A percentile compares a stretch with the other conserved stretches of the same genome.
Evolutionary conservation across 768 basidiomycete genomes (phyloP).

Genomic region (Coprinopsis strossmayeri): DNA sequence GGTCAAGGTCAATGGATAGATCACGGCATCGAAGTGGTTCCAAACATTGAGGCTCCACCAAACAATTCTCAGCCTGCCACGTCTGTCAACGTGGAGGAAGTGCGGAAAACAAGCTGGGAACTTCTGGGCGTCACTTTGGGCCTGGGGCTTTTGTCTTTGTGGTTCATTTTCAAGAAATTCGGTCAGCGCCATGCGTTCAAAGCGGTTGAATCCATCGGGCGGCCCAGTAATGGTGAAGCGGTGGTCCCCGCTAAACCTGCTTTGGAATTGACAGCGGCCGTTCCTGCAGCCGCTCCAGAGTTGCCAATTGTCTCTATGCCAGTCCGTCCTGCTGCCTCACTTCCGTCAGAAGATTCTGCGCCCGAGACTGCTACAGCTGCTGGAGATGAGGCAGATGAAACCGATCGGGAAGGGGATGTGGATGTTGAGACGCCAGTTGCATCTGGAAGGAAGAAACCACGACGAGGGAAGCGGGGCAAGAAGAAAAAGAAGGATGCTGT

Average conservation of each 20-base stretch:
- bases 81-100: background rate
- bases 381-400: conserved; percentile 47
- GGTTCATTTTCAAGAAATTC: conserved; percentile 10
- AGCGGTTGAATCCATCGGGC: background rate
- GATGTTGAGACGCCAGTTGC: conserved; percentile 27
- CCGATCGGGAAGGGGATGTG: conserved; percentile 42
- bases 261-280: background rate
- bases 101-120: conserved; percentile 11
- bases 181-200: conserved; percentile 2
- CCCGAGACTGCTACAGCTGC: conserved; percentile 16
- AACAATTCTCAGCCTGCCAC: conserved; percentile 8
- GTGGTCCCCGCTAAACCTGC: background rate
- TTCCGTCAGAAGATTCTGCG: background rate
- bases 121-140: conserved; percentile 7
- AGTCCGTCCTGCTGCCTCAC: background rate
- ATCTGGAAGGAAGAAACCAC: conserved; percentile 38
- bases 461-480: conserved; percentile 48
- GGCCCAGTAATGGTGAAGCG: background rate
- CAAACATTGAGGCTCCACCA: conserved; percentile 6
- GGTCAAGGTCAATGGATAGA: conserved; percentile 6
- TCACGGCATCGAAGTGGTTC: background rate
- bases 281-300: background rate
- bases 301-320: background rate
- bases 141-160: conserved; percentile 14
- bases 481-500: conserved; percentile 35